phyloP scores from a whole-genome alignment of 441 rosid species.

The Gossypium aridum region DNA sequence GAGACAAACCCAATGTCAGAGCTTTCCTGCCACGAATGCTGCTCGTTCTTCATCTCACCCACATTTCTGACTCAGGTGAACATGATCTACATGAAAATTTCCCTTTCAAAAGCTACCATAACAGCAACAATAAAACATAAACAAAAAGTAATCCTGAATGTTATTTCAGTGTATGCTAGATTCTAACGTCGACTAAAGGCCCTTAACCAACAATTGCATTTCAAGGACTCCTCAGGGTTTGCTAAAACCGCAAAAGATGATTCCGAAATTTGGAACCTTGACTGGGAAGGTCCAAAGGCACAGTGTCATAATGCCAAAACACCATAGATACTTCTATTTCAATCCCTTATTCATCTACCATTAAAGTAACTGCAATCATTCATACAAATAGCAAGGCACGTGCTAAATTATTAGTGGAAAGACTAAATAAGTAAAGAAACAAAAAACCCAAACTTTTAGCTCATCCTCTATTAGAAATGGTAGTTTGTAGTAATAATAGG shows the following conservation, averaged over 20 bases:
- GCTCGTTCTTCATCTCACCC: not conserved
- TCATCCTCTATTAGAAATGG: not conserved
- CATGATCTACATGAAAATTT: not conserved
- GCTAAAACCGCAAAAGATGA: not conserved
- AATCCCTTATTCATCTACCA: not conserved
- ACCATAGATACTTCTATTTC: not conserved
- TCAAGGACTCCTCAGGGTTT: not conserved
- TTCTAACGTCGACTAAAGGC: not conserved
- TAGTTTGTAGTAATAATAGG: not conserved
- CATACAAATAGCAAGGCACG: not conserved
- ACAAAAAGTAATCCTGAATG: not conserved
- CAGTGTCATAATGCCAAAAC: not conserved
- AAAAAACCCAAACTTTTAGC: not conserved
- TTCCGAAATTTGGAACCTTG: not conserved
- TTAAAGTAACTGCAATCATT: not conserved
- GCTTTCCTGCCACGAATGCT: not conserved
- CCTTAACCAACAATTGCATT: not conserved
- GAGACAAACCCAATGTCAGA: not conserved
- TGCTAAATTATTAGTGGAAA: not conserved
- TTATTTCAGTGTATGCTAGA: not conserved
- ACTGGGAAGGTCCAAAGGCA: not conserved
- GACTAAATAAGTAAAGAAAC: not conserved
- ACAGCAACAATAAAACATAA: not conserved
- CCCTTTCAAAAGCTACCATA: not conserved
- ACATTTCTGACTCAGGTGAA: constrained; percentile 4